Evolutionary conservation across 768 basidiomycete species (phyloP), one percentile per base, ranked within the genome.

Genomic region (Leccinum fibrillosum): DNA sequence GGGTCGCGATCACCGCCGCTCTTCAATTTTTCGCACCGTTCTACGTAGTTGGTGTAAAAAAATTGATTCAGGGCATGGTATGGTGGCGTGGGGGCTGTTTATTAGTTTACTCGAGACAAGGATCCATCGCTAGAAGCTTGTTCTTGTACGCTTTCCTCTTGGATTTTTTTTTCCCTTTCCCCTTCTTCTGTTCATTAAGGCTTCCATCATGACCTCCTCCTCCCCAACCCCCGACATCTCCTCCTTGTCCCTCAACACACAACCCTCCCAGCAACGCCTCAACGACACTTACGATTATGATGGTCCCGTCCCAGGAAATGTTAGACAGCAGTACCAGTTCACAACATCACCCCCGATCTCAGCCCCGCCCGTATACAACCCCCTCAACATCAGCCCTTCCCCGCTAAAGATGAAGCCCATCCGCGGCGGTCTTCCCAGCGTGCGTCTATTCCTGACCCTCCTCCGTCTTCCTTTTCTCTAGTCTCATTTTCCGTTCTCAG

Each of bases 251-350:
- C 84, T 92, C 74, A 82, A 82, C 75, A 78, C 82, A 50, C 76
- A 76, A 68, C 69, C 77, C 62, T 78, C 83, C 61, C 86, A 84
- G 75, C 88, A 83, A 86, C 89, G 88, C 82, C 84, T 88, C 80
- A 84, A 92, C 78, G 90, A 92, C 74, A 76, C 79, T 86, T 90
- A 90, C 77, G 88, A 91, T 80, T 90, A 87, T 77, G 89, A 92
- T 71, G 82, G 80, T 75, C 77, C 75, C 73, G 75, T 66, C 69
- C 67, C 74, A 64, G 75, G 68, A 74, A 77, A 76, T 55, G 69
- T 65, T 64, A 84, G 88, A 75, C 75, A 78, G 62, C 85, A 78
- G 65, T 90, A 86, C 76, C 88, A 87, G 71, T 92, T 86, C 73
- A 76, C 82, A 47, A 86, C 90, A 68, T 82, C 71, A 72, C 82